Evolutionary conservation across 306 rosid genomes (phyloP), one percentile per base, ranked within the genome.

Genomic region (Ammopiptanthus mongolicus): DNA sequence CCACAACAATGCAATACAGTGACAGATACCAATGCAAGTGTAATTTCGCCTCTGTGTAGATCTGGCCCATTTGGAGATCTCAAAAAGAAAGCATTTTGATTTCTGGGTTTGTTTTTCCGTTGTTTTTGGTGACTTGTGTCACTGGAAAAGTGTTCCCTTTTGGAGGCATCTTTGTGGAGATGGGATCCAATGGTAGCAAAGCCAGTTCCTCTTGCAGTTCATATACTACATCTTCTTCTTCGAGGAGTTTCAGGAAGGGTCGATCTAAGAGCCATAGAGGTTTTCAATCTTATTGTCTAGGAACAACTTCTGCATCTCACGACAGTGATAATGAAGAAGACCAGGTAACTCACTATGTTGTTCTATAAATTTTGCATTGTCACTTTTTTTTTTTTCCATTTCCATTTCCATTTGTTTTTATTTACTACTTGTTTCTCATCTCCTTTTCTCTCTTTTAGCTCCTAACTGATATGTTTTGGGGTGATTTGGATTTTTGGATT

Each of bases 181-280:
- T 93, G 98, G 96, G 98, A 82, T 86, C 98, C 66, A 74, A 79
- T 56, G 87, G 88, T 42, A 93, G 98, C 86, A 93, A 89, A 84
- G 71, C 80, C 25, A n/a, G 78, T 69, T 71, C 80, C 6, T 79
- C 81, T 19, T 57, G 52, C 28, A 39, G 73, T 76, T 75, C 78
- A 52, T 39, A 87, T 28, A 44, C 60, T 33, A 1, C 84, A 19
- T 29, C 88, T 4, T 61, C 82, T 17, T 78, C 88, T 41, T 68
- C 81, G 5, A 75, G 85, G 42, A 73, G 83, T 68, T 39, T 48
- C 17, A 60, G 77, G 57, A 81, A 86, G 75, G 74, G 63, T 65
- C 74, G 84, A 80, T 86, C 84, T 50, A 88, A 73, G 67, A 80
- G 79, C 22, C 82, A 69, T 25, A 66, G 81, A 74, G 82, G 85